Evolutionary conservation across 768 basidiomycete genomes (phyloP), one percentile per base, ranked within the genome.

Genomic region (Leccinum broughii): DNA sequence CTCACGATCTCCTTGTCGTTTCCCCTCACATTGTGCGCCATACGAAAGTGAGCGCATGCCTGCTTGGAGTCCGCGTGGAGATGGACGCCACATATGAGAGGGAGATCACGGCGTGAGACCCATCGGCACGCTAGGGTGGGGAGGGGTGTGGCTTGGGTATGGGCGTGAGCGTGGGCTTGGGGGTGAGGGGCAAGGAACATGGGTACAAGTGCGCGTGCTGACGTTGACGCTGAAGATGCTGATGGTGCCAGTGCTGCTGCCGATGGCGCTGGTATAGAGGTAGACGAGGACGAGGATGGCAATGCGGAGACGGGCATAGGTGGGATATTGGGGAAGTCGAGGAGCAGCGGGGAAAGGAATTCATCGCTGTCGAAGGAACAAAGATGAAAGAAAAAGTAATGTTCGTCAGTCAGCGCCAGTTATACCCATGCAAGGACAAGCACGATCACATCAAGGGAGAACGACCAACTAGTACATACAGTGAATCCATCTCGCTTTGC

Each of bases 21-120:
- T 0, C 67, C 67, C 3, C 67, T 59, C 28, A 68, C 8, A 14
- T 54, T n/a, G 20, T 68, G 67, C 3, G n/a, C 57, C 13, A 48
- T 17, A 3, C 67, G 65, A 51, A 69, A 57, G 44, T 68, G 67
- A 4, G 32, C 4, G 8, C 65, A 62, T 6, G 55, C 55, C 0
- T 37, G n/a, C 41, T 56, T 70, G 3, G 55, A n/a, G 15, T 68
- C 51, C 1, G 53, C n/a, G n/a, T 59, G 9, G 9, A 68, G 30
- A 1, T 41, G 9, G 0, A 55, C 57, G 2, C 65, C 65, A 8
- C 67, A 68, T 22, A 62, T 37, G 11, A 13, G 22, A 32, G 37
- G 15, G 17, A 51, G 57, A 6, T 53, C 10, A 1, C 22, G 7
- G 9, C 9, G 51, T 2, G 57, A 41, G 44, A 61, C 34, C 68